phyloP scores from a whole-genome alignment of 2,329 filamentous ascomycete species.

The Sphaerulina populicola region DNA sequence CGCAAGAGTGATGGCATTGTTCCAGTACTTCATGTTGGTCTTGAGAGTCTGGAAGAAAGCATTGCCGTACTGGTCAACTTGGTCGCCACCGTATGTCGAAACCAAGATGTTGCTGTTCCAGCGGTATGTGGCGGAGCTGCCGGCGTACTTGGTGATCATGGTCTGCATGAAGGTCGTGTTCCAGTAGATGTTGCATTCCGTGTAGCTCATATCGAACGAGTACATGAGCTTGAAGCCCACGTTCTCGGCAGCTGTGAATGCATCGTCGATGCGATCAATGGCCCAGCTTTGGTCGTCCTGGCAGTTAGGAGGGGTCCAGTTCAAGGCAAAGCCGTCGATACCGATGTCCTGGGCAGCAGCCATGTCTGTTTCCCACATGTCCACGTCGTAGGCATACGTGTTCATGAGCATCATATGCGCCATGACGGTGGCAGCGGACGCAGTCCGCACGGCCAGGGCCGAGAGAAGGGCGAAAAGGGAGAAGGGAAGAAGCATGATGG shows the following conservation, averaged over 20 bases:
- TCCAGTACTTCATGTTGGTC: slow-evolving; percentile 26
- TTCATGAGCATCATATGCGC: slow-evolving; percentile 35
- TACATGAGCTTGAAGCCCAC: slow-evolving; percentile 33
- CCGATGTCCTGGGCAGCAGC: slow-evolving; percentile 29
- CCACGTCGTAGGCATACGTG: slow-evolving; percentile 30
- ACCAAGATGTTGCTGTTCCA: slow-evolving; percentile 36
- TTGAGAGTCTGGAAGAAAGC: slow-evolving; percentile 33
- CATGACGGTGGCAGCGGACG: slow-evolving; percentile 29
- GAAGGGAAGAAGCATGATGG: slow-evolving; percentile 18
- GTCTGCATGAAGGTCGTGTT: slow-evolving; percentile 33
- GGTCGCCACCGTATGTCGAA: slow-evolving; percentile 32
- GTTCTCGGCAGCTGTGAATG: slow-evolving; percentile 30
- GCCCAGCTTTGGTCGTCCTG: slow-evolving; percentile 28
- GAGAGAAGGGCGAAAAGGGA: slow-evolving; percentile 19
- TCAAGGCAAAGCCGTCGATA: slow-evolving; percentile 35
- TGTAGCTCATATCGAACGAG: slow-evolving; percentile 37
- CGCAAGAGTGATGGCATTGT: slow-evolving; percentile 30
- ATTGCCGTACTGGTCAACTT: slow-evolving; percentile 30
- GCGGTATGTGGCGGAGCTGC: slow-evolving; percentile 29
- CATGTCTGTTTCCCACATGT: slow-evolving; percentile 33
- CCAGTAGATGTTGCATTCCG: slow-evolving; percentile 32
- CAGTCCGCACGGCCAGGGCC: slow-evolving; percentile 23
- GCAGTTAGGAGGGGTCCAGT: slow-evolving; percentile 34
- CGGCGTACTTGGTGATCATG: slow-evolving; percentile 30
- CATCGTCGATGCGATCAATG: slow-evolving; percentile 32